Percentiles rank a stretch among this genome's conserved stretches.
These are phyloP conservation scores for Fallopia convolvulus DNA, from an alignment of 148 eudicot genomes.

Conservation along the genomic window DNA sequence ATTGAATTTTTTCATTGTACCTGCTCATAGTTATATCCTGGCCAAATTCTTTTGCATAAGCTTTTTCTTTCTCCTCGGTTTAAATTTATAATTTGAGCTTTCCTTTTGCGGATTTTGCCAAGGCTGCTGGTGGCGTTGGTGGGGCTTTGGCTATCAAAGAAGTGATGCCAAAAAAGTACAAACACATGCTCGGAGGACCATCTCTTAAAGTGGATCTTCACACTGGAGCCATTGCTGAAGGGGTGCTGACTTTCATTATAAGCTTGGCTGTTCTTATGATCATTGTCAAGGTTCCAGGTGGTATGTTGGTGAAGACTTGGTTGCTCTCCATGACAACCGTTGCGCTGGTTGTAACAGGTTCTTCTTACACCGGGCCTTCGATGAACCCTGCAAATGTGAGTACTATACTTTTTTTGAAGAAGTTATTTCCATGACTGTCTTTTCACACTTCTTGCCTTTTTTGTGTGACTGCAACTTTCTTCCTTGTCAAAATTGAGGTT, in stretches of 20 bases:
- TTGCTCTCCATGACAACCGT: conserved; percentile 70
- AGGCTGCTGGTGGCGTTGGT: conserved; percentile 85
- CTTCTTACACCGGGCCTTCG: conserved; percentile 80
- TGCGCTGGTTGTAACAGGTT: conserved; percentile 55
- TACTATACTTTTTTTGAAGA: background rate
- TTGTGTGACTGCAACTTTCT: background rate
- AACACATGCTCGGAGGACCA: conserved; percentile 83
- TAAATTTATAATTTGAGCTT: background rate
- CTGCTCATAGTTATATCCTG: background rate
- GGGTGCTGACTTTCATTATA: conserved; percentile 66
- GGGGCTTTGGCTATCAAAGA: conserved; percentile 74
- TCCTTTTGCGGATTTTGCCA: conserved; percentile 13
- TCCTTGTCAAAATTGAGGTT: background rate
- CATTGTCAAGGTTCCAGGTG: conserved; percentile 54
- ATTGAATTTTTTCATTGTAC: background rate
- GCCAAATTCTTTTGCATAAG: background rate
- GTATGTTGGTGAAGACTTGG: conserved; percentile 56
- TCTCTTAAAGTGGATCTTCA: conserved; percentile 74
- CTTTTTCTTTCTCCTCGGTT: background rate
- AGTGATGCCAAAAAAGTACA: conserved; percentile 68
- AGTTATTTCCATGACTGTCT: background rate
- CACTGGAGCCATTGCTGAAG: conserved; percentile 90
- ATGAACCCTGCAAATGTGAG: conserved; percentile 98
- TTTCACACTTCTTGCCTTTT: background rate
- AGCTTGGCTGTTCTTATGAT: conserved; percentile 61